phyloP scores from a whole-genome alignment of 192 early-diverging fungal species.

The Haplosporangium gracile region DNA sequence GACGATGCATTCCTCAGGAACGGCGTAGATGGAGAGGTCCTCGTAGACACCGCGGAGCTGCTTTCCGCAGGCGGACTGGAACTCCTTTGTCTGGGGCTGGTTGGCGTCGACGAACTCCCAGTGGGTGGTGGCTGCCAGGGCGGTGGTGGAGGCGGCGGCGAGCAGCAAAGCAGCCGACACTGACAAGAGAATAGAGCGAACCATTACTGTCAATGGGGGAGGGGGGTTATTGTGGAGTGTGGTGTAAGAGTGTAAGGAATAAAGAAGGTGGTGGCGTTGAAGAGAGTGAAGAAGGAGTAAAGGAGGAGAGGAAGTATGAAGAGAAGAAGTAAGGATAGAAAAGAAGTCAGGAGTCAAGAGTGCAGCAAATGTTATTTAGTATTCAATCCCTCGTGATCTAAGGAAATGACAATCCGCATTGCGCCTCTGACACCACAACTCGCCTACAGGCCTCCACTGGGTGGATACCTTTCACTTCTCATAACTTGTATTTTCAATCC shows the following conservation, averaged over 20 bases:
- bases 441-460: background rate
- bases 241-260: background rate
- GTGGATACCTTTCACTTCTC: background rate
- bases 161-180: slow-evolving; percentile 43
- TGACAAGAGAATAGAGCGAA: slow-evolving; percentile 33
- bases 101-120: slow-evolving; percentile 49
- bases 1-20: slow-evolving; percentile 27
- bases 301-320: background rate
- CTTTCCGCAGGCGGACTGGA: slow-evolving; percentile 35
- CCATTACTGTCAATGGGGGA: slow-evolving; percentile 23
- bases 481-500: background rate
- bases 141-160: slow-evolving; percentile 13
- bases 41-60: slow-evolving; percentile 56
- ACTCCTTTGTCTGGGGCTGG: slow-evolving; percentile 25
- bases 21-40: slow-evolving; percentile 47
- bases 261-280: background rate
- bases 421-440: background rate
- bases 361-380: background rate
- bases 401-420: background rate
- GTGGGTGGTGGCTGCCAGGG: slow-evolving; percentile 2
- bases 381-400: background rate
- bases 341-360: background rate
- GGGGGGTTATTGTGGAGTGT: background rate
- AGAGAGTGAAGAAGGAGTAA: background rate
- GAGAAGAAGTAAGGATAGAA: background rate